Evolutionary conservation across 176 grass and related monocot genomes (phyloP).

Genomic region (Eragrostis nindensis): DNA sequence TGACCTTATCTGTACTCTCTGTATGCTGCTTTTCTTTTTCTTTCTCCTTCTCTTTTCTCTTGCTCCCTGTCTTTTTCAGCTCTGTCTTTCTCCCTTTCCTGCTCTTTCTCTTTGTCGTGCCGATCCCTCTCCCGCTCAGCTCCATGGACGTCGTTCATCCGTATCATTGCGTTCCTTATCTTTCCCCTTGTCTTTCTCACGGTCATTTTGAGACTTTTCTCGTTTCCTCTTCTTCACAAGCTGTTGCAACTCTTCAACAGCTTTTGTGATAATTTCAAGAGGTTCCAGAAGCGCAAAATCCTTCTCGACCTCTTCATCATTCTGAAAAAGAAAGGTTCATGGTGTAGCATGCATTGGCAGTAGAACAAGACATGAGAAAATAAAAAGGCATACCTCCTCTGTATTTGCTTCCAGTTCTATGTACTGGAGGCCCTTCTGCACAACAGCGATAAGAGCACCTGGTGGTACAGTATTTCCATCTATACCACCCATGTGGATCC

Average conservation of each 20-base stretch:
- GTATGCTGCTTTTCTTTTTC: conserved; percentile 63
- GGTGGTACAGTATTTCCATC: conserved; percentile 90
- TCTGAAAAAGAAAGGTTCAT: conserved; percentile 55
- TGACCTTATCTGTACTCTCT: conserved; percentile 71
- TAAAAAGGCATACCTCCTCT: conserved; percentile 57
- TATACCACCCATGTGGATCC: conserved; percentile 79
- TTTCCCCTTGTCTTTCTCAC: conserved; percentile 74
- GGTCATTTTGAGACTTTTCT: conserved; percentile 61
- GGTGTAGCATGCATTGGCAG: conserved; percentile 5
- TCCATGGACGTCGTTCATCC: conserved; percentile 54
- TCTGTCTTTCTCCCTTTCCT: conserved; percentile 67
- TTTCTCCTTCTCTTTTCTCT: conserved; percentile 67
- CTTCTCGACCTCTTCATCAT: conserved; percentile 66
- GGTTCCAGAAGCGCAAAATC: conserved; percentile 94
- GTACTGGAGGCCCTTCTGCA: conserved; percentile 97
- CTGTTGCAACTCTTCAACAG: conserved; percentile 83
- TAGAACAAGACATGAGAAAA: conserved; percentile 19
- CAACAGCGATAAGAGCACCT: conserved; percentile 82
- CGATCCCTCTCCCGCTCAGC: conserved; percentile 65
- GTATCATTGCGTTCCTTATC: conserved; percentile 58
- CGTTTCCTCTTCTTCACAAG: conserved; percentile 85
- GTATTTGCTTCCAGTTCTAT: conserved; percentile 97
- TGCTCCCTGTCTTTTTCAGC: conserved; percentile 56
- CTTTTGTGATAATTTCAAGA: conserved; percentile 95
- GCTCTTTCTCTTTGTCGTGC: conserved; percentile 73